phyloP scores from a whole-genome alignment of 352 stramenopile genomes.

The Stramenopiles sp. region DNA sequence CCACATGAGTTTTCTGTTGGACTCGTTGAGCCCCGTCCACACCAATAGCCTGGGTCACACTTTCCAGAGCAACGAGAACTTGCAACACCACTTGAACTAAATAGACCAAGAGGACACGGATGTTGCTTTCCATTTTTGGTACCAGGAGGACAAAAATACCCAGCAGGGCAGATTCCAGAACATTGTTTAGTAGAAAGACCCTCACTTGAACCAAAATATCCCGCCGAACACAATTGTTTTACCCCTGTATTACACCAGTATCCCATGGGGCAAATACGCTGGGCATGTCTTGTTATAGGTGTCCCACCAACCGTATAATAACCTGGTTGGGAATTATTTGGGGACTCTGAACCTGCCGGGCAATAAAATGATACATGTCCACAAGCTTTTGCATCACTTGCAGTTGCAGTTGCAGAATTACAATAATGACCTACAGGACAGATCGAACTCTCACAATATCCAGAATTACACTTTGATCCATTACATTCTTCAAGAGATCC shows the following conservation, averaged over 20 bases:
- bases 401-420: not conserved
- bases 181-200: slow-evolving; percentile 5
- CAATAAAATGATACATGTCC: not conserved
- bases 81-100: too few species aligned
- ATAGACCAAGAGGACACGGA: not conserved
- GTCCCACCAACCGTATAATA: slow-evolving; percentile 5
- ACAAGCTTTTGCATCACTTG: slow-evolving; percentile 3
- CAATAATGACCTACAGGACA: slow-evolving; percentile 5
- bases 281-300: not conserved
- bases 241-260: not conserved
- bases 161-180: not conserved
- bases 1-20: not conserved
- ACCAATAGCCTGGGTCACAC: not conserved
- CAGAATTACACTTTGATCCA: too few species aligned
- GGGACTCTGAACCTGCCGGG: not conserved
- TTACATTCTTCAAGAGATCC: too few species aligned
- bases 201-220: not conserved
- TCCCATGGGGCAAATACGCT: not conserved
- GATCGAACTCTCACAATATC: too few species aligned
- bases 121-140: not conserved
- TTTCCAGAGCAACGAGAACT: too few species aligned
- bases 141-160: not conserved
- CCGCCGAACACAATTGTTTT: slow-evolving; percentile 1
- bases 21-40: not conserved
- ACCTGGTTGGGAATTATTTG: not conserved